Percentiles rank a stretch among this genome's conserved stretches.
phyloP scores from a whole-genome alignment of 306 rosid genomes.

The Gleditsia sinensis region DNA sequence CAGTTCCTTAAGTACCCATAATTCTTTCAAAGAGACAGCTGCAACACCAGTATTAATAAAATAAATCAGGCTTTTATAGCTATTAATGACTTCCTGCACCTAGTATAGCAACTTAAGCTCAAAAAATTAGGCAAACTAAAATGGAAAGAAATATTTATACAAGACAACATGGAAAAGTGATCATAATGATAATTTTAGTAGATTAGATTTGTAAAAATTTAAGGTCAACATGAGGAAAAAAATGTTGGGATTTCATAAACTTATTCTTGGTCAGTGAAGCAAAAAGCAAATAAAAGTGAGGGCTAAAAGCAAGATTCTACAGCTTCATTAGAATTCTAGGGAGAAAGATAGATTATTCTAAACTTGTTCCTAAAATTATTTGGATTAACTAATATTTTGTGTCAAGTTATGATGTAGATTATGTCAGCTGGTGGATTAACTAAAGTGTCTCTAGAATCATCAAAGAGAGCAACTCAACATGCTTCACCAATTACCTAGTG shows the following conservation, averaged over 20 bases:
- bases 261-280: background rate
- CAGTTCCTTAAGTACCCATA: too few relatives aligned
- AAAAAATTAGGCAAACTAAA: background rate
- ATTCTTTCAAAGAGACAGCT: background rate
- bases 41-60: background rate
- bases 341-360: background rate
- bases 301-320: background rate
- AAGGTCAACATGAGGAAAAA: background rate
- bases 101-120: background rate
- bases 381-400: background rate
- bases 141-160: background rate
- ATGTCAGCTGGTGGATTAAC: background rate
- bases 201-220: background rate
- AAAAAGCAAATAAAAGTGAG: background rate
- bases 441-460: background rate
- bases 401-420: background rate
- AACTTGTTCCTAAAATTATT: background rate
- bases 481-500: background rate
- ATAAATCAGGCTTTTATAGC: background rate
- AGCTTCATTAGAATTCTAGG: background rate
- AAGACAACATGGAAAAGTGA: background rate
- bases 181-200: background rate
- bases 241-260: too few relatives aligned
- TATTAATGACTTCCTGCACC: background rate
- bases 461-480: background rate